phyloP scores from a whole-genome alignment of 2,329 filamentous ascomycete species.

The Ophiostoma australiae region DNA sequence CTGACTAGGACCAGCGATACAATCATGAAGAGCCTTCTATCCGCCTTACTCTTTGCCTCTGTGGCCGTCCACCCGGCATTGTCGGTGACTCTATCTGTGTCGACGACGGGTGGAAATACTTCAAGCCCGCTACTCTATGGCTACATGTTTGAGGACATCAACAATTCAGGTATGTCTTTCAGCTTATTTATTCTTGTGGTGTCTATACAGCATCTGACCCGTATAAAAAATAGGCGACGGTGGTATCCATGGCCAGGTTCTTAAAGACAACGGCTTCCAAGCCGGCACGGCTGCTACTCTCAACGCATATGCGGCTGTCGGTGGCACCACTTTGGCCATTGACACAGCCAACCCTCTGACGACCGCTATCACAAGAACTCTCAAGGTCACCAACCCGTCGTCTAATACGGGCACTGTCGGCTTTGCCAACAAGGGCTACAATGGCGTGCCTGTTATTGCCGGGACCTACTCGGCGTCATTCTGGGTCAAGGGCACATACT shows the following conservation, averaged over 20 bases:
- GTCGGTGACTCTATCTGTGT: constrained; percentile 1
- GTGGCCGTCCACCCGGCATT: constrained; percentile 1
- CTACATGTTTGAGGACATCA: constrained; percentile 10
- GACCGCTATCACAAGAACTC: not conserved
- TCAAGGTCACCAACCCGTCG: constrained; percentile 6
- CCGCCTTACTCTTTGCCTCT: not conserved
- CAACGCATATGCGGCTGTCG: constrained; percentile 1
- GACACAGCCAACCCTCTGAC: constrained; percentile 4
- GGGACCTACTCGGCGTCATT: not conserved
- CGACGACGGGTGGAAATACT: not conserved
- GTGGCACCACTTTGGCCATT: not conserved
- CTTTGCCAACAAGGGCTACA: constrained; percentile 1
- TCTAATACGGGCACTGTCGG: constrained; percentile 1
- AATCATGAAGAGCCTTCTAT: not conserved
- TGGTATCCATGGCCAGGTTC: not conserved
- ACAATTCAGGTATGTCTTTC: not conserved
- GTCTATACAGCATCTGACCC: not conserved
- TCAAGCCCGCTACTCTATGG: constrained; percentile 6
- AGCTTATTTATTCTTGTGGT: too few relatives aligned
- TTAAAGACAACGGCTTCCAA: constrained; percentile 7
- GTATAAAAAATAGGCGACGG: not conserved
- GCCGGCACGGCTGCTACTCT: not conserved
- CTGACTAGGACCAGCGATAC: not conserved
- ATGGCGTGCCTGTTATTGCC: not conserved
- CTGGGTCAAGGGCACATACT: constrained; percentile 14